Evolutionary conservation across 164 flowering plant genomes (phyloP).

Genomic region (Umbilicus rupestris): DNA sequence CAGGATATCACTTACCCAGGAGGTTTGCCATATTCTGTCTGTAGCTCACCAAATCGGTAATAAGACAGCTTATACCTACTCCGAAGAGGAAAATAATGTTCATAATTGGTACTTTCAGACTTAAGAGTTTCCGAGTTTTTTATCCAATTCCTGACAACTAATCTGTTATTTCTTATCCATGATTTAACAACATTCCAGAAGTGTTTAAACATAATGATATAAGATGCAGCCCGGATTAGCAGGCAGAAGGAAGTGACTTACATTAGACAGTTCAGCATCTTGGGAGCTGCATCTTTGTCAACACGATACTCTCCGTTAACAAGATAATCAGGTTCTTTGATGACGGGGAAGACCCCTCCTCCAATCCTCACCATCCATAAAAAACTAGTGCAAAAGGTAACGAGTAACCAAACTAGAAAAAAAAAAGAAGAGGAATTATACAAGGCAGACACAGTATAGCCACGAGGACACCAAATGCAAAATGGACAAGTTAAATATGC

Average conservation of each 20-base stretch:
- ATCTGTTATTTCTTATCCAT: background rate
- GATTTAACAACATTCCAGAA: background rate
- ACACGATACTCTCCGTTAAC: constrained; percentile 99
- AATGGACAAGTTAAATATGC: background rate
- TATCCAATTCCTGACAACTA: background rate
- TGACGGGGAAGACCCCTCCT: constrained; percentile 96
- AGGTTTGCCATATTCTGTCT: constrained; percentile 86
- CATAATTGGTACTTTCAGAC: background rate
- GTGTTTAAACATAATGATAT: background rate
- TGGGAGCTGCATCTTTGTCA: constrained; percentile 97
- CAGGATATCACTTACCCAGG: constrained; percentile 58
- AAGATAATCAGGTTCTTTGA: constrained; percentile 97
- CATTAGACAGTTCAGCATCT: constrained; percentile 98
- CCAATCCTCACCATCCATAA: constrained; percentile 99
- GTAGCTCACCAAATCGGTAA: constrained; percentile 92
- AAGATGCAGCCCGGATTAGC: background rate
- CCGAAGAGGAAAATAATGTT: constrained; percentile 6
- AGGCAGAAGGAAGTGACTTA: constrained; percentile 34
- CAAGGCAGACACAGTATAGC: background rate
- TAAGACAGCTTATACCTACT: constrained; percentile 91
- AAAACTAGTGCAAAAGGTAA: constrained; percentile 38
- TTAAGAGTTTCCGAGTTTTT: background rate
- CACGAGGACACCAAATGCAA: background rate
- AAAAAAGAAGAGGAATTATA: background rate
- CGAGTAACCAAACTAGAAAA: background rate